phyloP scores from a whole-genome alignment of 768 basidiomycete genomes.

The Leccinellum rugosiceps region DNA sequence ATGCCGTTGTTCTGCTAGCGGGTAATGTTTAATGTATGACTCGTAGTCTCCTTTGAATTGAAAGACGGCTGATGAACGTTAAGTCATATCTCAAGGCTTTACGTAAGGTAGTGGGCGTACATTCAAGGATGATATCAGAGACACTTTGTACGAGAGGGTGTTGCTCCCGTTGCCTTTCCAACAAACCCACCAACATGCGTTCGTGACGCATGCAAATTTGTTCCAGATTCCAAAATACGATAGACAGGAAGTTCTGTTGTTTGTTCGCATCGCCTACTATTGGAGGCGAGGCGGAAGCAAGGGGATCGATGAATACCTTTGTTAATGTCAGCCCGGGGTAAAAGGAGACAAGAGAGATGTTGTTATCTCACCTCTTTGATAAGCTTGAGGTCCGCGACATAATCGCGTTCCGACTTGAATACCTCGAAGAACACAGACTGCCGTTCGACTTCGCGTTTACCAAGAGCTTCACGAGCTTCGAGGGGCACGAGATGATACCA shows the following conservation, averaged over 20 bases:
- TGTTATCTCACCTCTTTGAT: constrained; percentile 54
- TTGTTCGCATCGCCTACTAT: constrained; percentile 52
- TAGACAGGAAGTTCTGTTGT: constrained; percentile 64
- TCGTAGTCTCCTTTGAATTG: constrained; percentile 68
- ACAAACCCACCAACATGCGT: constrained; percentile 67
- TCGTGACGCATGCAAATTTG: constrained; percentile 67
- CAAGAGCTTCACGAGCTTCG: constrained; percentile 67
- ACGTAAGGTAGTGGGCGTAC: constrained; percentile 38
- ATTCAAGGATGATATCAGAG: constrained; percentile 81
- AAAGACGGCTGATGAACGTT: constrained; percentile 29
- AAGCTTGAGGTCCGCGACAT: constrained; percentile 75
- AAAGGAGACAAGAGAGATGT: not conserved
- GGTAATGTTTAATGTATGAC: constrained; percentile 84
- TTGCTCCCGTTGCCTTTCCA: constrained; percentile 78
- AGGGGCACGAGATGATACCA: constrained; percentile 80
- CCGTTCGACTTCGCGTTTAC: constrained; percentile 74
- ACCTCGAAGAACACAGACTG: constrained; percentile 89
- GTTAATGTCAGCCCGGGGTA: constrained; percentile 2
- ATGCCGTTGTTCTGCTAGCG: constrained; percentile 79
- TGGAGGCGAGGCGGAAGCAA: constrained; percentile 59
- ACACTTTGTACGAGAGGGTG: constrained; percentile 81
- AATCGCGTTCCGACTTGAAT: constrained; percentile 86
- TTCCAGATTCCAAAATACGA: constrained; percentile 83
- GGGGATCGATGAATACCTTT: constrained; percentile 71
- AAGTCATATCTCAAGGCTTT: constrained; percentile 10